Evolutionary conservation across 2,329 filamentous ascomycete genomes (phyloP).

Genomic region (Colletotrichum sp.): DNA sequence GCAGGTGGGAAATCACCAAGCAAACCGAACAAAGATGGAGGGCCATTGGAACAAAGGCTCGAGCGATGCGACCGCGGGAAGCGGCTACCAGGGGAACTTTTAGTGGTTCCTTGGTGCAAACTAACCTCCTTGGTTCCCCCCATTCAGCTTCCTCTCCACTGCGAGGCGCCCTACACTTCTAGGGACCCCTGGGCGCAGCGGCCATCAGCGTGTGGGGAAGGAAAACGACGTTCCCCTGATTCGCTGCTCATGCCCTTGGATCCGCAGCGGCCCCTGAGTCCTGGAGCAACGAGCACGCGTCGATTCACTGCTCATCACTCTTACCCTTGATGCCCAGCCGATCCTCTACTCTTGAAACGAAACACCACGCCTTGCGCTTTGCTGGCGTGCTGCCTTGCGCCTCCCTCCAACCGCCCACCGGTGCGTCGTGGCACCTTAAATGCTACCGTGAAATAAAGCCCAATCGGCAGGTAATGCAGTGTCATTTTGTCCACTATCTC

Average conservation of each 20-base stretch:
- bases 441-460: not conserved
- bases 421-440: not conserved
- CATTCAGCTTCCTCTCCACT: constrained; percentile 9
- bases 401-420: not conserved
- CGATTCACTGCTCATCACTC: not conserved
- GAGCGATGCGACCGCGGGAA: not conserved
- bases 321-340: constrained; percentile 6
- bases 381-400: not conserved
- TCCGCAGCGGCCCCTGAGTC: not conserved
- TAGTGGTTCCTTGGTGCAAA: constrained; percentile 1
- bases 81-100: constrained; percentile 6
- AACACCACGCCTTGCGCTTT: constrained; percentile 5
- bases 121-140: not conserved
- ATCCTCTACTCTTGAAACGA: constrained; percentile 14
- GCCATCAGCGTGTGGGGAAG: constrained; percentile 1
- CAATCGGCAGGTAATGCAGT: not conserved
- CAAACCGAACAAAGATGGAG: not conserved
- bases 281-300: not conserved
- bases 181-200: constrained; percentile 15
- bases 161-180: constrained; percentile 1
- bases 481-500: not conserved
- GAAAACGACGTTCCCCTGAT: not conserved
- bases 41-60: not conserved
- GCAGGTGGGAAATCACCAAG: not conserved
- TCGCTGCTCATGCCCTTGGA: not conserved